These are phyloP conservation scores for Pythium volutum DNA, from an alignment of 352 stramenopile genomes.

Conservation along the genomic window DNA sequence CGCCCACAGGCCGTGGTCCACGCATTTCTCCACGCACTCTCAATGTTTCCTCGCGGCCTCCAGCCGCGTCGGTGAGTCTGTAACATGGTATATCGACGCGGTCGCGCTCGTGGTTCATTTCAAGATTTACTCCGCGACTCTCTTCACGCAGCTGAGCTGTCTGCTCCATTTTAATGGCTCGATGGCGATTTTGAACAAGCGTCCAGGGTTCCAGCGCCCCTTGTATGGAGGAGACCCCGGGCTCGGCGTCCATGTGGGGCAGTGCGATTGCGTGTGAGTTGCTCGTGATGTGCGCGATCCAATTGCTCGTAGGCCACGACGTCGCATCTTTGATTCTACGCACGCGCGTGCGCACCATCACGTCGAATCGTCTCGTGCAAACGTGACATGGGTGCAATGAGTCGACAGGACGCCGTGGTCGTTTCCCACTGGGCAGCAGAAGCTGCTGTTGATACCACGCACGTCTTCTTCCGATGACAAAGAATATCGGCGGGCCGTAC, in stretches of 20 bases:
- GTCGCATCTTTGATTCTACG: conserved; percentile 14
- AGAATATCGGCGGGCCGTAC: no score
- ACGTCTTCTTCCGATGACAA: no score
- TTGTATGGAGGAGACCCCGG: conserved; percentile 26
- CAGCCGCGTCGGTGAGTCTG: not conserved
- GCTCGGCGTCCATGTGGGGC: conserved; percentile 23
- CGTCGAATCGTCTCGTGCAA: conserved; percentile 21
- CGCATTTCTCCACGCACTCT: not conserved
- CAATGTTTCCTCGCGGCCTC: not conserved
- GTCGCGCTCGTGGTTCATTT: conserved; percentile 27
- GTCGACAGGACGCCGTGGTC: not conserved
- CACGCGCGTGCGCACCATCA: conserved; percentile 18
- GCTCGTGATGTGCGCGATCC: conserved; percentile 13
- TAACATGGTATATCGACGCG: conserved; percentile 26
- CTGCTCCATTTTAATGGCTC: conserved; percentile 20
- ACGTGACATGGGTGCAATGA: conserved; percentile 24
- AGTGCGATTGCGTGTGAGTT: conserved; percentile 32
- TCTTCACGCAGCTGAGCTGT: conserved; percentile 22
- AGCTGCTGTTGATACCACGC: no score
- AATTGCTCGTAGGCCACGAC: conserved; percentile 6
- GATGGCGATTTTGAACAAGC: conserved; percentile 26
- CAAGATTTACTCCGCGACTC: conserved; percentile 33
- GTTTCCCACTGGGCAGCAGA: no score
- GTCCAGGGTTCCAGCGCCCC: conserved; percentile 2
- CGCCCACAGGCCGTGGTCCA: conserved; percentile 1